Base-by-base conservation (phyloP, 805 yeast genomes). In the Hanseniaspora pseudoguilliermondii region DNA sequence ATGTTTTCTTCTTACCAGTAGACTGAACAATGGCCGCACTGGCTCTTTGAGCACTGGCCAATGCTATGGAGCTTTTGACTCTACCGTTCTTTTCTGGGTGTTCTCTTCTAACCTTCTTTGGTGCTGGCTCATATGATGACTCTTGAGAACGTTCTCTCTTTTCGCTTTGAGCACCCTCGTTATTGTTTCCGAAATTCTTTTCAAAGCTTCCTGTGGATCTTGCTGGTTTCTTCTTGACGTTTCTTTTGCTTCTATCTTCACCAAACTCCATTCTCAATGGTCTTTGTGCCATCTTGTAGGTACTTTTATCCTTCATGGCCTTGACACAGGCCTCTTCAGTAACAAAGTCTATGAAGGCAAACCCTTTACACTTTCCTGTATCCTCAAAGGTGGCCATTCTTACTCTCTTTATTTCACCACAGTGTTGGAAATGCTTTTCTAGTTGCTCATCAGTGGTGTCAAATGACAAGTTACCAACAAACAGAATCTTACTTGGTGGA, bases 341-440 rank as follows among this genome's bases (percentile, higher is more conserved):
- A 59, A 74, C 78, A 71, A 90, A 91, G 68, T 91, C 97, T 38
- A 91, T 73, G 65, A 93, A 91, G 1, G 96, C 89, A 73, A 91
- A 91, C 1, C 97, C 97, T 69, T 93, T 93, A 74, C 97, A 91
- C 66, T 90, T 91, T 1, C 97, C 97, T 51, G 85, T 73, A 66
- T 91, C 98, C 70, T 93, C 89, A 70, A 91, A 91, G n/a, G 98
- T 90, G 3, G 97, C 97, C 95, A 90, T 91, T 68, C 98, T 79
- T 54, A 91, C 80, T 61, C 80, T 80, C 32, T 75, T 71, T 58
- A 95, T 91, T 60, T 85, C 89, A 41, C 97, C 97, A 71, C 95
- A 89, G 64, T 84, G 91, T 69, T 84, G 84, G 74, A 91, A 91
- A 60, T 86, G 95, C 62, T 81, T 84, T 60, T 80, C 82, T 46